Conservation (phyloP, 306 rosid species). For the Prinsepia uniflora region DNA sequence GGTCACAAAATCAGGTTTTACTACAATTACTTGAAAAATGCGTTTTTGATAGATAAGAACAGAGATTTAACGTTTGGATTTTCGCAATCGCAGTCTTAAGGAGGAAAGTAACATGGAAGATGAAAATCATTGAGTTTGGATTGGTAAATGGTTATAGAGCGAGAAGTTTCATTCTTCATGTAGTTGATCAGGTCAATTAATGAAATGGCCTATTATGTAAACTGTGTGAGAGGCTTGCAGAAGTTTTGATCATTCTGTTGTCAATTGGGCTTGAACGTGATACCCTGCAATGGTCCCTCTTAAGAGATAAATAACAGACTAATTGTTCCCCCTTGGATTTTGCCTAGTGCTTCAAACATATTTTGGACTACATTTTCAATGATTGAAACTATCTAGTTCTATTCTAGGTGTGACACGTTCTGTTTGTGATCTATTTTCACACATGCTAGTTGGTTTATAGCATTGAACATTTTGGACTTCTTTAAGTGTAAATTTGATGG, state of each 20-base stretch:
- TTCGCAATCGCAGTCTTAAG: background rate
- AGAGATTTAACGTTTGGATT: background rate
- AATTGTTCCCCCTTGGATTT: background rate
- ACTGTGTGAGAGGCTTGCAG: background rate
- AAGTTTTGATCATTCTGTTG: background rate
- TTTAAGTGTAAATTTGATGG: too few relatives aligned
- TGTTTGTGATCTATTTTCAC: background rate
- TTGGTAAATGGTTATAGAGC: background rate
- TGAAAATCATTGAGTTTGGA: background rate
- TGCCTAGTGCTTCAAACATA: background rate
- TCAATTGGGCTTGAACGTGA: background rate
- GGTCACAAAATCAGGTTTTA: too few relatives aligned
- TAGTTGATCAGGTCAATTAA: background rate
- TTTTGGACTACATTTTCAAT: background rate
- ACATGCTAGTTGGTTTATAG: too few relatives aligned
- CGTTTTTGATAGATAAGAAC: background rate
- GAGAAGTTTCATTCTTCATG: background rate
- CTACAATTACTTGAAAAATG: too few relatives aligned
- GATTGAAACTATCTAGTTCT: background rate
- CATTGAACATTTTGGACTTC: too few relatives aligned
- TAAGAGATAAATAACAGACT: background rate
- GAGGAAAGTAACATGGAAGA: background rate
- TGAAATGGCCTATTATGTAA: background rate
- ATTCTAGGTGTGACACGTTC: background rate
- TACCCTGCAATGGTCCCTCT: background rate